Evolutionary conservation across 2,329 filamentous ascomycete species (phyloP).

Genomic region (Graphilbum sp.): DNA sequence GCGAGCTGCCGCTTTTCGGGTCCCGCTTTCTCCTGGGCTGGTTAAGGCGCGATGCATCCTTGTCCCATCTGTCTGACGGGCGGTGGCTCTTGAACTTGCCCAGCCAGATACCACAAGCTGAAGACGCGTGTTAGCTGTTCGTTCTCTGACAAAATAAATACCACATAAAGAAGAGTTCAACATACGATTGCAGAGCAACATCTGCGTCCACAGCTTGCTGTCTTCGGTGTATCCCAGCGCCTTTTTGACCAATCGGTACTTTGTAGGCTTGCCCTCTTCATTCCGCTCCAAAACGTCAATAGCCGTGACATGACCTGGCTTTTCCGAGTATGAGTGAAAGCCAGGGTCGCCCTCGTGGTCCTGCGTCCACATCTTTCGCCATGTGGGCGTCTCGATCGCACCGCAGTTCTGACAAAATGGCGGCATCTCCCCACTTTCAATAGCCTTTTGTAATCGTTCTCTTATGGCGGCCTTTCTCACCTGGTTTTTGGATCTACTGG

Average conservation of each 20-base stretch:
- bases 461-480: constrained; percentile 47
- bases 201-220: constrained; percentile 50
- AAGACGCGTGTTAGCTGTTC: constrained; percentile 14
- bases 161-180: constrained; percentile 12
- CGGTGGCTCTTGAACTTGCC: constrained; percentile 75
- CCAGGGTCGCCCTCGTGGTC: constrained; percentile 53
- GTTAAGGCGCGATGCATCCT: constrained; percentile 34
- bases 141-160: constrained; percentile 1
- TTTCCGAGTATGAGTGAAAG: constrained; percentile 54
- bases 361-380: constrained; percentile 85
- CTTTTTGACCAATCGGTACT: constrained; percentile 69
- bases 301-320: constrained; percentile 57
- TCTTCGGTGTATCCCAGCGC: constrained; percentile 44
- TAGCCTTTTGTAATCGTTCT: constrained; percentile 42
- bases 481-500: constrained; percentile 41
- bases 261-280: constrained; percentile 41
- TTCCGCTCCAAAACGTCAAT: constrained; percentile 53
- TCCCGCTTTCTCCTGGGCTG: constrained; percentile 33
- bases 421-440: constrained; percentile 70
- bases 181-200: constrained; percentile 77
- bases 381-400: constrained; percentile 88
- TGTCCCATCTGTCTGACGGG: constrained; percentile 71
- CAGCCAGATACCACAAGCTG: constrained; percentile 86
- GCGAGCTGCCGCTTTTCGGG: constrained; percentile 22
- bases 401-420: constrained; percentile 87